phyloP scores from a whole-genome alignment of 78 protist genomes.

The Dictyostelium purpureum region DNA sequence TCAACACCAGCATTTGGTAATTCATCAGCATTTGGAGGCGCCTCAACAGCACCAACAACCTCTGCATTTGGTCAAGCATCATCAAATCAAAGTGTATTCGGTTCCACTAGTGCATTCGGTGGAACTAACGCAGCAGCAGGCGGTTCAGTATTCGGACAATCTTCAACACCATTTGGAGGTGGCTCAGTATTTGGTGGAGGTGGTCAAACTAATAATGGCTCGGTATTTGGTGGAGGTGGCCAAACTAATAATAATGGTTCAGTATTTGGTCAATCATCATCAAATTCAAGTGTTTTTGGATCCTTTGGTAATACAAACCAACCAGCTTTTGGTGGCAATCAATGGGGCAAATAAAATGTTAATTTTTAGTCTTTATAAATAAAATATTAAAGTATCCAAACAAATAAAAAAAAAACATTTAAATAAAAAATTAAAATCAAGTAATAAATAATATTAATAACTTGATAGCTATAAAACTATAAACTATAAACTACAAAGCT shows the following conservation, averaged over 20 bases:
- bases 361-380: neutral
- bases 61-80: slow-evolving; percentile 26
- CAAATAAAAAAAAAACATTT: neutral
- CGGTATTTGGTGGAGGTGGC: neutral
- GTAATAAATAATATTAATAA: neutral
- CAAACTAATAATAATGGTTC: neutral
- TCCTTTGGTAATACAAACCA: no score
- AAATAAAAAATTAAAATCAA: neutral
- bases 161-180: neutral
- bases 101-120: neutral
- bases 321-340: neutral
- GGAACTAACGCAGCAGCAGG: neutral
- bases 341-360: neutral
- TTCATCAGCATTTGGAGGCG: slow-evolving; percentile 8
- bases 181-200: neutral
- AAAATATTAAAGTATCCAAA: no score
- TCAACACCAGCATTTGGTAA: neutral
- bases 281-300: neutral
- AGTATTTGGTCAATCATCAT: neutral
- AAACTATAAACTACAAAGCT: neutral
- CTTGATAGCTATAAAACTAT: neutral
- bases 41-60: neutral
- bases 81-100: no score
- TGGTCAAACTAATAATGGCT: neutral
- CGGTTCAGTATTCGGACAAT: neutral